Evolutionary conservation across 805 yeast genomes (phyloP), one percentile per base, ranked within the genome.

Genomic region (Lipomyces anomalus): DNA sequence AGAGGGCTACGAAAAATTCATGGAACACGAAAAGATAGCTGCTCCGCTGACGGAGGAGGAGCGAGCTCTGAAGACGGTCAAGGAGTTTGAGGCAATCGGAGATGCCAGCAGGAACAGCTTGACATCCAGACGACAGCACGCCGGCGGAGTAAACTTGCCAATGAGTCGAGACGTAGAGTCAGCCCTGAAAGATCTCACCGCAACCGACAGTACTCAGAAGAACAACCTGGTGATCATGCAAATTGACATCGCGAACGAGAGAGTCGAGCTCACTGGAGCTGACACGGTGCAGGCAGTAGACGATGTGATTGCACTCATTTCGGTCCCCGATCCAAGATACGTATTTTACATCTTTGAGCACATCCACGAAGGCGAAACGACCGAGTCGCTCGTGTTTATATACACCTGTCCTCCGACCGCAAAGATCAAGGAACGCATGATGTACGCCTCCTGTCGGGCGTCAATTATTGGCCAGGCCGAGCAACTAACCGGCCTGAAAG

Each of bases 331-430:
- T 49, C 87, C 80, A 65, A 85, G 67, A 58, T 88, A 79, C 61
- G 76, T 77, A 24, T 53, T 84, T 22, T 74, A 74, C 60, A 43
- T 61, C 23, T 51, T 42, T 35, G 44, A 45, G 33, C 47, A 56
- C 35, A 38, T 44, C 7, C 54, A 44, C 35, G 55, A 72, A 50
- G 65, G 66, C 1, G 65, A 61, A 1, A 63, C 69, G 37, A 56
- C 58, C 32, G 76, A 43, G 35, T 34, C 51, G 24, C 37, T 50
- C 22, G 57, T 76, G 28, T 88, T 90, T 62, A 76, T 89, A 26
- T 86, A 86, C 61, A 74, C 90, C 5, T 89, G 96, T 64, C 97
- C 98, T 3, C 79, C 94, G 0, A 88, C 89, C 1, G 82, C 95
- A 35, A 81, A 80, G 65, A 92, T 92, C 34, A 84, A 82, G 63